A percentile compares a stretch with the other conserved stretches of the same genome.
These are phyloP conservation scores for Colletotrichum camelliae DNA, from an alignment of 2,329 filamentous ascomycete species.

Conservation along the genomic window DNA sequence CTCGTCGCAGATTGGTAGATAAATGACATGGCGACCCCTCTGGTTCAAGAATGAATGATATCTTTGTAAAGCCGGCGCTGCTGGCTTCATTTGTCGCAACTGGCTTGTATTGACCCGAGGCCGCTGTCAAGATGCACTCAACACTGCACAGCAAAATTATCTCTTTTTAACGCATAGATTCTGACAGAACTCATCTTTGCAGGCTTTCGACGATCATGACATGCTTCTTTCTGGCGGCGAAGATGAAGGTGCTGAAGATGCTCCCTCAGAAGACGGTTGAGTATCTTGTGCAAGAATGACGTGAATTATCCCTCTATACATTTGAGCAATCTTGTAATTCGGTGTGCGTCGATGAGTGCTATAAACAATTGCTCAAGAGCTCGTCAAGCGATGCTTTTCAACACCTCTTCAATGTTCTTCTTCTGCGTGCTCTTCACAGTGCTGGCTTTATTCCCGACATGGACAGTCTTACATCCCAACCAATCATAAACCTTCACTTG, in stretches of 20 bases:
- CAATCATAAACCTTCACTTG: neutral
- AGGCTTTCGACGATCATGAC: neutral
- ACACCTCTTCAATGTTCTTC: neutral
- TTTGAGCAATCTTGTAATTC: neutral
- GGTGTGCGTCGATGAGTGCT: neutral
- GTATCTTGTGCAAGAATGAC: fast-evolving
- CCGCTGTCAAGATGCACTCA: neutral
- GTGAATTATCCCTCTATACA: neutral
- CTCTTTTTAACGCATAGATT: neutral
- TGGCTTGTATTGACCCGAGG: neutral
- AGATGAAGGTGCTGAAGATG: neutral
- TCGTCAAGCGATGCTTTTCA: neutral
- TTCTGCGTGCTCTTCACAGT: neutral
- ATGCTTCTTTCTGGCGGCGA: neutral
- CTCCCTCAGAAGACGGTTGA: fast-evolving
- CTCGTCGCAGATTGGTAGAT: neutral
- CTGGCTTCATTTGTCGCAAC: neutral
- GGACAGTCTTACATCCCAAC: neutral
- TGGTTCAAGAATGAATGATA: fast-evolving
- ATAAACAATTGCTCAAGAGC: neutral
- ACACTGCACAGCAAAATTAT: neutral
- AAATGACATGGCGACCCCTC: neutral
- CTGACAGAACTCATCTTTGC: neutral
- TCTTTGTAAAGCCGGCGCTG: neutral
- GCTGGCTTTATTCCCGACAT: neutral